Base-by-base conservation (phyloP, 495 filamentous ascomycete genomes). In the Glonium stellatum region DNA sequence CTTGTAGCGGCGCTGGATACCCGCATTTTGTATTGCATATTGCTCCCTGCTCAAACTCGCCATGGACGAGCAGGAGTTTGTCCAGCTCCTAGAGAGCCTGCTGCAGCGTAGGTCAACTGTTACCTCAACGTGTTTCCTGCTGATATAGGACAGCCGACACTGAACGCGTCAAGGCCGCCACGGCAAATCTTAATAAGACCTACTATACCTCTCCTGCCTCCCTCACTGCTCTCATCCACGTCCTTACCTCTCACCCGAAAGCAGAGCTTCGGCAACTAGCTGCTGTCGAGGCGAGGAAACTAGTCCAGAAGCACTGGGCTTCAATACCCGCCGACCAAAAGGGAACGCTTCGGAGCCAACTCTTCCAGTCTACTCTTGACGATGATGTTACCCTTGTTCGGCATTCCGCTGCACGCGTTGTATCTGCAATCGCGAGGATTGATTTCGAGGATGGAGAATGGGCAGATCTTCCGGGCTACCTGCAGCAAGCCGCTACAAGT, bases 401-500 rank as follows among this genome's bases (percentile, higher is more conserved):
- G 49, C 92, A 97, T 73, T 88, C 90, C 37, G 82, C 88, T 61
- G 88, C 93, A 48, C 87, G 92, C 51, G 83, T 96, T 31, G 88
- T 98, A 68, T 86, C 92, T 13, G 83, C 86, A 35, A 84, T 97
- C 55, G 93, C 92, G 22, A 85, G 86, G 64, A 78, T 90, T 57
- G 93, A 98, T 72, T 79, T 96, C 55, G 81, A 88, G 65, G 84
- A 95, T 68, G 87, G 87, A 50, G 83, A 95, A 75, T 97, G 93
- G 93, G 72, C 75, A 47, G 88, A 95, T 37, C 79, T 97, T 36
- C 82, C 92, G 44, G 80, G 83, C 60, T 79, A 87, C 55, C 81
- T 97, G 39, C 77, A 86, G 58, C 84, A 83, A 64, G 87, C 91
- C 34, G 84, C 86, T 35, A 84, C 77, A 59, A 89, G 82, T 64